Percentiles rank a stretch among this genome's conserved stretches.
phyloP scores from a whole-genome alignment of 2,329 filamentous ascomycete species.

The Leptographium flavum region DNA sequence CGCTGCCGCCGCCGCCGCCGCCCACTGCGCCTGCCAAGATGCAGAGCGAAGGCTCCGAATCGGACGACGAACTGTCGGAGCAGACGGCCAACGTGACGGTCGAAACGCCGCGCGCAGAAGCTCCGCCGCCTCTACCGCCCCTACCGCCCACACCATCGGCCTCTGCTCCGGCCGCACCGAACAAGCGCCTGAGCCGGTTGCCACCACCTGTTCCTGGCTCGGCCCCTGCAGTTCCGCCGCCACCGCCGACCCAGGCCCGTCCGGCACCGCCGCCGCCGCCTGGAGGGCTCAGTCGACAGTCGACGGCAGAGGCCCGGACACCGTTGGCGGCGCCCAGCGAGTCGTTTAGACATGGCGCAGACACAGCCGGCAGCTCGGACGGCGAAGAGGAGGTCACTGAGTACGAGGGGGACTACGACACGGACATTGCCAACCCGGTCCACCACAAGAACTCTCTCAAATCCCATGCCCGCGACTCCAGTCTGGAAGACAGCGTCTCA shows the following conservation, averaged over 20 bases:
- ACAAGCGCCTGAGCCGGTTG: conserved; percentile 40
- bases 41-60: conserved; percentile 64
- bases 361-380: conserved; percentile 21
- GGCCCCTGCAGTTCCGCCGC: conserved; percentile 29
- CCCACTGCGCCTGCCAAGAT: conserved; percentile 35
- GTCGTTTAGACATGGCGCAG: neutral
- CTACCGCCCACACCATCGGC: conserved; percentile 26
- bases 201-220: conserved; percentile 47
- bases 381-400: conserved; percentile 70
- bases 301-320: conserved; percentile 39
- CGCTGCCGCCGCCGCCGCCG: conserved; percentile 46
- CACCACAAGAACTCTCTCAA: conserved; percentile 89
- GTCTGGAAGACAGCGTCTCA: conserved; percentile 53
- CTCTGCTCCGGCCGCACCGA: conserved; percentile 23
- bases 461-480: conserved; percentile 62
- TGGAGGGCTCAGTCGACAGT: conserved; percentile 37
- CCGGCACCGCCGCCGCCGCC: conserved; percentile 56
- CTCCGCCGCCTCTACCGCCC: conserved; percentile 19
- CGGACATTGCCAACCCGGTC: conserved; percentile 87
- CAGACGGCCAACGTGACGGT: conserved; percentile 29
- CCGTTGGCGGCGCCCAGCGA: conserved; percentile 26
- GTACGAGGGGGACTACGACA: conserved; percentile 96
- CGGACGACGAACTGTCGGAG: conserved; percentile 71
- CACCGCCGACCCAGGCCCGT: conserved; percentile 36
- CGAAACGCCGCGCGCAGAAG: conserved; percentile 24